Percentiles rank a stretch among this genome's conserved stretches.
Evolutionary conservation across 345 rosid species (phyloP).

Genomic region (Ceriops tagal): DNA sequence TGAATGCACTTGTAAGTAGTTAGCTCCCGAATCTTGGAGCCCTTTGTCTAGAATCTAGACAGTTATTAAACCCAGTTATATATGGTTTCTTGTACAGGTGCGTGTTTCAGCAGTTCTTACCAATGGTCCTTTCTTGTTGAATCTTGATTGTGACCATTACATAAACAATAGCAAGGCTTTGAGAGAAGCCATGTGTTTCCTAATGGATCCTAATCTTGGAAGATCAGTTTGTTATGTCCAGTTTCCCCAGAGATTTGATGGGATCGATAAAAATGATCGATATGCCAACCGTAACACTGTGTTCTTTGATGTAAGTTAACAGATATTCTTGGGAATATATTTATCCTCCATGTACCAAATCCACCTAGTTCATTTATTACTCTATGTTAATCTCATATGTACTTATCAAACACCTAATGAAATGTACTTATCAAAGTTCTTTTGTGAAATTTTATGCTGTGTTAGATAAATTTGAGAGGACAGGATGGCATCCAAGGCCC

Average conservation of each 20-base stretch:
- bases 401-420: too few species aligned
- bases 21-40: not conserved
- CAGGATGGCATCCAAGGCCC: conserved; percentile 37
- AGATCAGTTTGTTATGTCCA: conserved; percentile 32
- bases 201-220: conserved; percentile 36
- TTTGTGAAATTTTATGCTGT: not conserved
- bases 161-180: conserved; percentile 34
- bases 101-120: conserved; percentile 38
- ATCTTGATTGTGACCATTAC: conserved; percentile 39
- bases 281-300: conserved; percentile 36
- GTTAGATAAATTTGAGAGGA: conserved; percentile 32
- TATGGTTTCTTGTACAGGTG: conserved; percentile 16
- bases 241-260: conserved; percentile 35
- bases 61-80: not conserved
- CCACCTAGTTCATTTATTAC: too few species aligned
- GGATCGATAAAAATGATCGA: conserved; percentile 31
- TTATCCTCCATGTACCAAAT: not conserved
- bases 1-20: conserved; percentile 37
- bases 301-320: conserved; percentile 28
- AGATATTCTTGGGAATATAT: not conserved
- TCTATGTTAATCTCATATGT: too few species aligned
- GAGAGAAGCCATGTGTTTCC: conserved; percentile 38
- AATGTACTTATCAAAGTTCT: too few species aligned
- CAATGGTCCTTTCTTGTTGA: conserved; percentile 33
- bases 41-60: not conserved